Conservation (phyloP, 805 yeast genomes). For the Ogataea saltuana region DNA sequence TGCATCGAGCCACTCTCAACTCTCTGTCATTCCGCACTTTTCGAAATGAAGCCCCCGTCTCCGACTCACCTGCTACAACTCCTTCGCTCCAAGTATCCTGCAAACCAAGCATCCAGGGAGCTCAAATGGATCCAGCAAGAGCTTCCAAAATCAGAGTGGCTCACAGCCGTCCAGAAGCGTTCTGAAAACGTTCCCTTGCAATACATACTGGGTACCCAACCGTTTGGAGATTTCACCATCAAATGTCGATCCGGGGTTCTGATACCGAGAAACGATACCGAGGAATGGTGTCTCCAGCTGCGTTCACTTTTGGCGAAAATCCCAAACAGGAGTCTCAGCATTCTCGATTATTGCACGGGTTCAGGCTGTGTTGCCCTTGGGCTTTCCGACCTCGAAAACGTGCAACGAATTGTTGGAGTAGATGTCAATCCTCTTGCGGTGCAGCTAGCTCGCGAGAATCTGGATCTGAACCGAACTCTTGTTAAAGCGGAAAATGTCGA, state of each 20-base stretch:
- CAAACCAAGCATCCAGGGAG: slow-evolving; percentile 51
- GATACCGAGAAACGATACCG: slow-evolving; percentile 95
- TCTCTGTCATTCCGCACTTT: too few relatives aligned
- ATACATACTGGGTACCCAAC: slow-evolving; percentile 82
- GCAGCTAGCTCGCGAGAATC: slow-evolving; percentile 49
- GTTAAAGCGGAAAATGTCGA: slow-evolving; percentile 10
- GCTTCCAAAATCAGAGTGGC: slow-evolving; percentile 49
- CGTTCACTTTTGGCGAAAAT: slow-evolving; percentile 21
- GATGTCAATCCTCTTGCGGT: slow-evolving; percentile 62
- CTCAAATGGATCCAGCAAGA: slow-evolving; percentile 65
- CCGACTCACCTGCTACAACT: slow-evolving; percentile 10
- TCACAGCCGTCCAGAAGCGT: slow-evolving; percentile 54
- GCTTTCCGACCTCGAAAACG: slow-evolving; percentile 37
- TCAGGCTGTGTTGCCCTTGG: slow-evolving; percentile 81
- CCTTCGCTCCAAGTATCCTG: slow-evolving; percentile 18
- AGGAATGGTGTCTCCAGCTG: slow-evolving; percentile 72
- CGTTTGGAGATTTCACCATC: slow-evolving; percentile 73
- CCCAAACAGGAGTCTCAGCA: slow-evolving; percentile 19
- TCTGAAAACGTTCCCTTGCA: slow-evolving; percentile 69
- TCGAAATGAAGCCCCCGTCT: slow-evolving; percentile 6
- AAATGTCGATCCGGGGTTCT: slow-evolving; percentile 64
- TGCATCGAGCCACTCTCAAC: too few relatives aligned
- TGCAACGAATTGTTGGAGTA: slow-evolving; percentile 39
- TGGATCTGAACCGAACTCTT: slow-evolving; percentile 13
- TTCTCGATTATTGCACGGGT: slow-evolving; percentile 82